Percentiles rank a stretch among this genome's conserved stretches.
Evolutionary conservation across 2,329 filamentous ascomycete genomes (phyloP).

Genomic region (Aureobasidium zeae): DNA sequence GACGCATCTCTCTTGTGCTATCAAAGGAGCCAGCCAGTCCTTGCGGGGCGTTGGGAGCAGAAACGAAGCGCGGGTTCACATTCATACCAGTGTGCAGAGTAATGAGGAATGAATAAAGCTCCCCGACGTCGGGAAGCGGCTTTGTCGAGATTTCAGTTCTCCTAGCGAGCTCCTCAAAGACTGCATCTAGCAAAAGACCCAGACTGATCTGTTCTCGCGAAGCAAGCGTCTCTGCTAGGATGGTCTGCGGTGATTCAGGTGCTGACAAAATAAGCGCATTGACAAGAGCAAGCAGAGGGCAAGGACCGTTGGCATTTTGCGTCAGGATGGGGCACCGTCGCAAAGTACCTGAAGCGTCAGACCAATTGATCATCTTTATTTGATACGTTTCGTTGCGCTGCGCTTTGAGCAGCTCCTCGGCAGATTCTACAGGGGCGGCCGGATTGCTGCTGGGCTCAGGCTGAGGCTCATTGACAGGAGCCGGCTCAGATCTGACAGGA

Average conservation of each 20-base stretch:
- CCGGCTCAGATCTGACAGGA: slow-evolving; percentile 23
- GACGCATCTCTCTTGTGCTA: slow-evolving; percentile 74
- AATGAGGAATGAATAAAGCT: slow-evolving; percentile 79
- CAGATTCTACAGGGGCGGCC: slow-evolving; percentile 20
- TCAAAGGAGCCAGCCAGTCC: slow-evolving; percentile 66
- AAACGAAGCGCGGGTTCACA: slow-evolving; percentile 82
- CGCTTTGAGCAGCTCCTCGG: slow-evolving; percentile 30
- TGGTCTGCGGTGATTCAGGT: slow-evolving; percentile 54
- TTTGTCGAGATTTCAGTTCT: slow-evolving; percentile 51
- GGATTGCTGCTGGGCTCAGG: background rate
- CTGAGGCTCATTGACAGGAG: background rate
- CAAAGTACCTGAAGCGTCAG: slow-evolving; percentile 56
- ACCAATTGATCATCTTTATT: slow-evolving; percentile 85
- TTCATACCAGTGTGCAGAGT: slow-evolving; percentile 95
- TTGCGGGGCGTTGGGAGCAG: slow-evolving; percentile 40
- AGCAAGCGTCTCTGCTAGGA: slow-evolving; percentile 66
- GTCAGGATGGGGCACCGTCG: slow-evolving; percentile 78
- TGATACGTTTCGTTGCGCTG: slow-evolving; percentile 71
- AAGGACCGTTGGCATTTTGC: slow-evolving; percentile 91
- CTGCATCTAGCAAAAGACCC: slow-evolving; percentile 72
- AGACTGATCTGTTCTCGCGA: slow-evolving; percentile 82
- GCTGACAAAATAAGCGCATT: slow-evolving; percentile 85
- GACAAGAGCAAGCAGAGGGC: slow-evolving; percentile 82
- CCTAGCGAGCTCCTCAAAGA: slow-evolving; percentile 86
- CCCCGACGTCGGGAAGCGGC: slow-evolving; percentile 72